Percentiles rank a stretch among this genome's conserved stretches.
These are phyloP conservation scores for Calvatia gigantea DNA, from an alignment of 768 basidiomycete genomes.

Conservation along the genomic window DNA sequence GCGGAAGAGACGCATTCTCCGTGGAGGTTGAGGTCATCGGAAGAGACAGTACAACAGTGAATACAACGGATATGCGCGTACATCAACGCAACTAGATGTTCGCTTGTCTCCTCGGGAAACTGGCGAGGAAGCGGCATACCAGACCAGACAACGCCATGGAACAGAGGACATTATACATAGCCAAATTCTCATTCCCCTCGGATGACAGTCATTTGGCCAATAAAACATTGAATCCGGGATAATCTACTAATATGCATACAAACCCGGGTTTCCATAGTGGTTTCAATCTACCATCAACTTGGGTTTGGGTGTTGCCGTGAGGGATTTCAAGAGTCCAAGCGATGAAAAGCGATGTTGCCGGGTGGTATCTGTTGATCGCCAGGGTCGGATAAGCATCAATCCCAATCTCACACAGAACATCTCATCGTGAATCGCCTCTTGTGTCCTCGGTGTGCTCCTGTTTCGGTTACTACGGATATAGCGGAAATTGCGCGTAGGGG, in stretches of 20 bases:
- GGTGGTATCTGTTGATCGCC: slow-evolving; percentile 2
- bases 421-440: neutral
- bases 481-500: neutral
- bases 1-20: neutral
- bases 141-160: slow-evolving; percentile 6
- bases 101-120: slow-evolving; percentile 4
- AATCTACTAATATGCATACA: slow-evolving; percentile 2
- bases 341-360: neutral
- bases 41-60: neutral
- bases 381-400: neutral
- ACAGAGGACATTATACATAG: neutral
- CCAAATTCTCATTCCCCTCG: neutral
- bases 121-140: neutral
- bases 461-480: slow-evolving; percentile 8
- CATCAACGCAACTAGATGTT: neutral
- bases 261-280: neutral
- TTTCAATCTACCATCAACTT: neutral
- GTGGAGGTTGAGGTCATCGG: slow-evolving; percentile 3
- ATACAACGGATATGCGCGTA: neutral
- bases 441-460: slow-evolving; percentile 1
- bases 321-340: neutral
- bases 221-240: slow-evolving; percentile 10
- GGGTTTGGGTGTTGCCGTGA: neutral
- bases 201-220: slow-evolving; percentile 1
- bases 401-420: neutral